phyloP scores from a whole-genome alignment of 371 early-diverging fungal genomes.

The Dichotomocladium elegans region DNA sequence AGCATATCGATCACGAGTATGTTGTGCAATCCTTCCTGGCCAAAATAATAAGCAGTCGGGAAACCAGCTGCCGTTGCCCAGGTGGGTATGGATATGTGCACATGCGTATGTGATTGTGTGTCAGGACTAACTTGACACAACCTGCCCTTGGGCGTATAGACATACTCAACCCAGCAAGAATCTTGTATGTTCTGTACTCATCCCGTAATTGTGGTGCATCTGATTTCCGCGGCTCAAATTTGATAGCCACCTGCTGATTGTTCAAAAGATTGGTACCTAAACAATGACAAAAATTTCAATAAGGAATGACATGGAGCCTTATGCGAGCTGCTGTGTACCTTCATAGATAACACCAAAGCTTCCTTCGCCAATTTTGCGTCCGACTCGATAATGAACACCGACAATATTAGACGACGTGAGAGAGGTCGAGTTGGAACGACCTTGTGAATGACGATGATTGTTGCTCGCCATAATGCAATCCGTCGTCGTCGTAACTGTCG shows the following conservation, averaged over 20 bases:
- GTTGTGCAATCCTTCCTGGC: conserved; percentile 91
- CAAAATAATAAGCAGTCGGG: conserved; percentile 88
- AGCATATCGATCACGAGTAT: conserved; percentile 95
- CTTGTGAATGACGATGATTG: too few species aligned
- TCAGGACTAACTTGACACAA: too few species aligned
- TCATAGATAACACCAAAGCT: conserved; percentile 95
- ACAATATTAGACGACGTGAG: too few species aligned
- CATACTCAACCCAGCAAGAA: conserved; percentile 62
- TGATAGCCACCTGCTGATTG: conserved; percentile 81
- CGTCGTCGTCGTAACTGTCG: too few species aligned
- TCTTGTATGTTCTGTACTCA: conserved; percentile 83
- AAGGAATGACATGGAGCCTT: not conserved
- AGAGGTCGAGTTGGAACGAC: too few species aligned
- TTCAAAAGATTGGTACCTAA: conserved; percentile 60
- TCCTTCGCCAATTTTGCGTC: conserved; percentile 93
- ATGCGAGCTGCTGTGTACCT: conserved; percentile 57
- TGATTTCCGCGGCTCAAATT: conserved; percentile 83
- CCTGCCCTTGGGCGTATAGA: conserved; percentile 2
- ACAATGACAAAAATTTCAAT: too few species aligned
- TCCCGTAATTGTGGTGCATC: conserved; percentile 89
- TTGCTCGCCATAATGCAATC: too few species aligned
- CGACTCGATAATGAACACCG: conserved; percentile 90
- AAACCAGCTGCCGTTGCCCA: conserved; percentile 62
- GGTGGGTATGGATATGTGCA: conserved; percentile 4
- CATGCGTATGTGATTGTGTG: too few species aligned